These are phyloP conservation scores for Fonsecaea pedrosoi DNA, from an alignment of 2,329 filamentous ascomycete genomes.

Conservation along the genomic window DNA sequence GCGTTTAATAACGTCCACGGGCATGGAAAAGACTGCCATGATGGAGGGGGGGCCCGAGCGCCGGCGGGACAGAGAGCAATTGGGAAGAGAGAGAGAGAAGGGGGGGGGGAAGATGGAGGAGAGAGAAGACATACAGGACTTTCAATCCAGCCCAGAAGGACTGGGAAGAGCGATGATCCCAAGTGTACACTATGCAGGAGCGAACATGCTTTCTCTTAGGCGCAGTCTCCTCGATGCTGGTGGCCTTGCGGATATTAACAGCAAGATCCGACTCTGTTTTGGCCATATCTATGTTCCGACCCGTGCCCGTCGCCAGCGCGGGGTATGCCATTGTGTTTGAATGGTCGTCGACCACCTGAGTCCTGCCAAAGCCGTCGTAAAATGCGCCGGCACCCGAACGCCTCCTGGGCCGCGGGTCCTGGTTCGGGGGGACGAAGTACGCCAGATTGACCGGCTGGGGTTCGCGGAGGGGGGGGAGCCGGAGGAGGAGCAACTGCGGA, in stretches of 20 bases:
- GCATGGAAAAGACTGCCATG: too few species aligned
- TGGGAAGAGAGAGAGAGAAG: too few species aligned
- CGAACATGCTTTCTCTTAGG: conserved; percentile 82
- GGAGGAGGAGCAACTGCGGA: too few species aligned
- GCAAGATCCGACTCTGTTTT: conserved; percentile 67
- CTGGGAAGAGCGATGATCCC: conserved; percentile 95
- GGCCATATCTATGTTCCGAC: conserved; percentile 39
- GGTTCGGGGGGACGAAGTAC: conserved; percentile 27
- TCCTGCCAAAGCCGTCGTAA: conserved; percentile 36
- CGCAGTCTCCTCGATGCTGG: conserved; percentile 61
- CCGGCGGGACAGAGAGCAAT: too few species aligned
- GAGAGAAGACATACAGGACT: conserved; percentile 41
- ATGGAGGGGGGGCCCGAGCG: too few species aligned
- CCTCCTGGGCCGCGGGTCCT: conserved; percentile 18
- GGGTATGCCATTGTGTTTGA: conserved; percentile 35
- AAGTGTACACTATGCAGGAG: conserved; percentile 97
- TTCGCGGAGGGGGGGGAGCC: too few species aligned
- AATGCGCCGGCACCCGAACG: conserved; percentile 27
- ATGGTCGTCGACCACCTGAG: conserved; percentile 31
- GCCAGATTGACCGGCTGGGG: conserved; percentile 26
- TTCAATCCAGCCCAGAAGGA: conserved; percentile 99
- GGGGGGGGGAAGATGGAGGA: not conserved
- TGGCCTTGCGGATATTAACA: conserved; percentile 72
- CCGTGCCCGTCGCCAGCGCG: conserved; percentile 30
- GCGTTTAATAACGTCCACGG: too few species aligned